These are phyloP conservation scores for Tetraselmis striata DNA, from an alignment of 139 green algal species.

Conservation along the genomic window DNA sequence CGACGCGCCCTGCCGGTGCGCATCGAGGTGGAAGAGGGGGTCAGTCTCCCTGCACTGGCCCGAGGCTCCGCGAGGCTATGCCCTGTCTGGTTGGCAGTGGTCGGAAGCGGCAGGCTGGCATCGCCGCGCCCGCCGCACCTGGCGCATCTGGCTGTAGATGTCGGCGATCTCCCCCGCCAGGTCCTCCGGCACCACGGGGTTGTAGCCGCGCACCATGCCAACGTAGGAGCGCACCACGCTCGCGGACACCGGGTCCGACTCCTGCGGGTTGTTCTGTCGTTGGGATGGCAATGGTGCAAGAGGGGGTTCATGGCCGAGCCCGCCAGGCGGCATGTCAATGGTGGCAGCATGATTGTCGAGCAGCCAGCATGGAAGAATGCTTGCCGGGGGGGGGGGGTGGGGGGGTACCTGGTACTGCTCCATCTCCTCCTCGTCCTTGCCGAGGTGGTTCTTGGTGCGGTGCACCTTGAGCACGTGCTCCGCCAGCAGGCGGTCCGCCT, in stretches of 20 bases:
- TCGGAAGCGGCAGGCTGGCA: too few relatives aligned
- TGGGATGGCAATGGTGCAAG: background rate
- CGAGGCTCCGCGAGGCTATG: too few relatives aligned
- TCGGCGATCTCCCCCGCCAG: constrained; percentile 77
- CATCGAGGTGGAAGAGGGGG: too few relatives aligned
- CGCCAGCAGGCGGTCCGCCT: constrained; percentile 29
- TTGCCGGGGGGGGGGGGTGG: constrained; percentile 10
- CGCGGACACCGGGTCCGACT: constrained; percentile 40
- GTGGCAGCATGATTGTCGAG: background rate
- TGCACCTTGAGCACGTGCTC: constrained; percentile 69
- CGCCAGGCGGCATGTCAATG: constrained; percentile 2
- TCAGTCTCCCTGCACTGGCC: too few relatives aligned
- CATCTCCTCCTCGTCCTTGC: constrained; percentile 12
- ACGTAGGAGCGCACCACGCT: constrained; percentile 83
- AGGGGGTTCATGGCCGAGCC: background rate
- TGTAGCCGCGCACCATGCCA: constrained; percentile 35
- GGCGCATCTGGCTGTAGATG: constrained; percentile 82
- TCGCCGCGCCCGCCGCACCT: too few relatives aligned
- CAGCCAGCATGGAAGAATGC: too few relatives aligned
- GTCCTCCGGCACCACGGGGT: constrained; percentile 67
- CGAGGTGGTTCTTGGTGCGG: constrained; percentile 12
- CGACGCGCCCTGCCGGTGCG: constrained; percentile 62
- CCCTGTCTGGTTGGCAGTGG: too few relatives aligned
- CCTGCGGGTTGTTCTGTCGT: constrained; percentile 3
- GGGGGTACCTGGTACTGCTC: constrained; percentile 8